Evolutionary conservation across 345 rosid species (phyloP).

Genomic region (Lepidium sativum): DNA sequence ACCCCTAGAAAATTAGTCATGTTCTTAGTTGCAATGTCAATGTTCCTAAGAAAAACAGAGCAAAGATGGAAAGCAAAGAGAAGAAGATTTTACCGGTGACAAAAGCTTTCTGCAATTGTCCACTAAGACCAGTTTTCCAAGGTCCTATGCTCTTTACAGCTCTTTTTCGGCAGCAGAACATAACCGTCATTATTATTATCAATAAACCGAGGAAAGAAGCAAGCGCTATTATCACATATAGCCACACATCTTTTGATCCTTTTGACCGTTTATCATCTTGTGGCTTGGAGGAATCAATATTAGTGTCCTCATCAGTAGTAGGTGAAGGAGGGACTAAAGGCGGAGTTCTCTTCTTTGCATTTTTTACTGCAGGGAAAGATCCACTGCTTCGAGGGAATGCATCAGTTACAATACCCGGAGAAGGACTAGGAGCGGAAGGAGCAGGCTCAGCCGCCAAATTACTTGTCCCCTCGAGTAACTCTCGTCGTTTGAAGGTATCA

Average conservation of each 20-base stretch:
- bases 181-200: slow-evolving; percentile 24
- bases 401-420: slow-evolving; percentile 34
- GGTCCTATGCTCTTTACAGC: slow-evolving; percentile 63
- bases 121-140: slow-evolving; percentile 93
- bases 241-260: slow-evolving; percentile 32
- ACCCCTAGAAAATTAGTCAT: slow-evolving; percentile 43
- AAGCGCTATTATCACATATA: slow-evolving; percentile 37
- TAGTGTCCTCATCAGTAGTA: slow-evolving; percentile 16
- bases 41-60: not conserved
- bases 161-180: slow-evolving; percentile 39
- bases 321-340: slow-evolving; percentile 13
- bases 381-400: slow-evolving; percentile 70
- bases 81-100: slow-evolving; percentile 47
- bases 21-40: slow-evolving; percentile 10
- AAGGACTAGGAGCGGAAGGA: slow-evolving; percentile 16
- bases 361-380: slow-evolving; percentile 65
- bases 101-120: slow-evolving; percentile 88
- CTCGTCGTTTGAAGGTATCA: slow-evolving; percentile 41
- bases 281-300: not conserved
- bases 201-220: slow-evolving; percentile 28
- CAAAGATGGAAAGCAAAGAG: not conserved
- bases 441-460: slow-evolving; percentile 57
- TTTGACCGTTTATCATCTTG: slow-evolving; percentile 19
- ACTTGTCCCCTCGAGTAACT: slow-evolving; percentile 46
- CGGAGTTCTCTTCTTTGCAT: slow-evolving; percentile 30